Conservation (phyloP, 2,329 filamentous ascomycete genomes). For the Nemania diffusa region DNA sequence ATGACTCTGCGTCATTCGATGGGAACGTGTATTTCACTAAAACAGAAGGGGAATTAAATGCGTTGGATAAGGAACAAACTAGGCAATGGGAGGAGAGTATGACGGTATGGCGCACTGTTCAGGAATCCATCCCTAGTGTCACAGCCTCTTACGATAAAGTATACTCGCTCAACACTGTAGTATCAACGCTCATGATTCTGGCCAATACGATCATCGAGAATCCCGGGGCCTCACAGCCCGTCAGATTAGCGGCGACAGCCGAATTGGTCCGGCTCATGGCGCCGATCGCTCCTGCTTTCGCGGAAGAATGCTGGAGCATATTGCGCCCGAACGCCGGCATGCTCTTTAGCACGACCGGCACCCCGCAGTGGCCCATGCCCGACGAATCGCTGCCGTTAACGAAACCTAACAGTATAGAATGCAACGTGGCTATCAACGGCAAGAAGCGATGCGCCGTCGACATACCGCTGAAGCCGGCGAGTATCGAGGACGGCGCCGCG, state of each 20-base stretch:
- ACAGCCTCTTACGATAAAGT: slow-evolving; percentile 75
- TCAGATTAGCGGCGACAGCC: slow-evolving; percentile 62
- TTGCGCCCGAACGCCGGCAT: slow-evolving; percentile 57
- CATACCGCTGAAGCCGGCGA: slow-evolving; percentile 63
- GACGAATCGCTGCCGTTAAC: slow-evolving; percentile 64
- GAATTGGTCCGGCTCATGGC: slow-evolving; percentile 77
- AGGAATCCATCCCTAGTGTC: slow-evolving; percentile 74
- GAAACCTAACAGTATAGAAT: slow-evolving; percentile 61
- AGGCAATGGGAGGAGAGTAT: slow-evolving; percentile 58
- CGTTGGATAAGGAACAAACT: slow-evolving; percentile 43
- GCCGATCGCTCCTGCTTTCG: slow-evolving; percentile 81
- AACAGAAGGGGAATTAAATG: slow-evolving; percentile 45
- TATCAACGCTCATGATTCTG: slow-evolving; percentile 84
- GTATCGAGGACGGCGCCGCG: slow-evolving; percentile 47
- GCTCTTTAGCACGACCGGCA: slow-evolving; percentile 55
- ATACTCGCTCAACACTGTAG: slow-evolving; percentile 82
- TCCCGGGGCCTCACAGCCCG: slow-evolving; percentile 52
- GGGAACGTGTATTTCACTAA: slow-evolving; percentile 54
- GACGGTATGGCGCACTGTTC: slow-evolving; percentile 71
- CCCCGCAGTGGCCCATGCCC: slow-evolving; percentile 66
- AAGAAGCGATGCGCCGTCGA: slow-evolving; percentile 76
- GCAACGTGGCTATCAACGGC: slow-evolving; percentile 83
- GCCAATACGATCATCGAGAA: slow-evolving; percentile 73
- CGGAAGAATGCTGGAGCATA: slow-evolving; percentile 81
- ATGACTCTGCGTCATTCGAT: slow-evolving; percentile 31